A percentile compares a stretch with the other conserved stretches of the same genome.
These are phyloP conservation scores for Tetrahymena borealis DNA, from an alignment of 73 alveolate species.

Conservation along the genomic window DNA sequence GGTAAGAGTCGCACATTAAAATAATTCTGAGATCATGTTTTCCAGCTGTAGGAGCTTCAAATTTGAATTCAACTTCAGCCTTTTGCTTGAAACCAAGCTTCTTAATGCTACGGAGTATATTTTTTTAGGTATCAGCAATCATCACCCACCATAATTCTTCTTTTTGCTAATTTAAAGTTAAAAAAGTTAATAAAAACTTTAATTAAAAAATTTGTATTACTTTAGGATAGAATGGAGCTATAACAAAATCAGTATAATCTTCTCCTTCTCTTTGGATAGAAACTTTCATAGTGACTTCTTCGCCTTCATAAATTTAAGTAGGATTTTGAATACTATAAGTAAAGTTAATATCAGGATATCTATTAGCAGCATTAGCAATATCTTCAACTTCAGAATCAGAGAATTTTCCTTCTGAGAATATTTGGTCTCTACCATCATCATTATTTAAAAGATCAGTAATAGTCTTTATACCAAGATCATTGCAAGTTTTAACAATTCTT, in stretches of 20 bases:
- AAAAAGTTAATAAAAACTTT: background rate
- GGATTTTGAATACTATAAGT: slow-evolving; percentile 2
- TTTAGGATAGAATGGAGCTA: slow-evolving; percentile 42
- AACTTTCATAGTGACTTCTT: slow-evolving; percentile 9
- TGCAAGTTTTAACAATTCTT: background rate
- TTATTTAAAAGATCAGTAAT: slow-evolving; percentile 18
- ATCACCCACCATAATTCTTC: slow-evolving; percentile 48
- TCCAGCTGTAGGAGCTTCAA: slow-evolving; percentile 41
- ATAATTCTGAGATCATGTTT: slow-evolving; percentile 22
- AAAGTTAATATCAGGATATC: slow-evolving; percentile 36
- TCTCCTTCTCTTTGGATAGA: slow-evolving; percentile 20
- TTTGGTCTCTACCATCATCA: slow-evolving; percentile 13
- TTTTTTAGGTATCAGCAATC: slow-evolving; percentile 22
- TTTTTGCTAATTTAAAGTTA: background rate
- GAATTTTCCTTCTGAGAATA: background rate
- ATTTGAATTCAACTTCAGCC: slow-evolving; percentile 26
- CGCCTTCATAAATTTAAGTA: slow-evolving; percentile 19
- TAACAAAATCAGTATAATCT: slow-evolving; percentile 34
- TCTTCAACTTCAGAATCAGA: slow-evolving; percentile 14
- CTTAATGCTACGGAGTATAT: slow-evolving; percentile 30
- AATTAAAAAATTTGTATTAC: background rate
- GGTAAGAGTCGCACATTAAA: slow-evolving; percentile 36
- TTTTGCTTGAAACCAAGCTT: slow-evolving; percentile 20
- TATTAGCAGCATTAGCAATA: slow-evolving; percentile 28
- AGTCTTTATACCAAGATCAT: background rate